A percentile compares a stretch with the other conserved stretches of the same genome.
Conservation (phyloP, 768 basidiomycete genomes). For the Dioszegia crocea region DNA sequence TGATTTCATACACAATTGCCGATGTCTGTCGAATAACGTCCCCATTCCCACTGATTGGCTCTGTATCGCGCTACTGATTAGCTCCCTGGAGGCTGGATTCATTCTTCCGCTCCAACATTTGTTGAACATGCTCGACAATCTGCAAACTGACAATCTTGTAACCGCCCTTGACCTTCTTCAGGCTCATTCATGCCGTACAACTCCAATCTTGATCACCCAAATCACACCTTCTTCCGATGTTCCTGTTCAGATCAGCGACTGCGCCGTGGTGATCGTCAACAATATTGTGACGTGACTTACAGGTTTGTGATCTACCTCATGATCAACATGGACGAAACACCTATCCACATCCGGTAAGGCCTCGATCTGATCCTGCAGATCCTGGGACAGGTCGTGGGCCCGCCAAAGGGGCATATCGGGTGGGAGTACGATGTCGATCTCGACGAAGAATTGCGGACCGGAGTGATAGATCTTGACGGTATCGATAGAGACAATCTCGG, state of each 20-base stretch:
- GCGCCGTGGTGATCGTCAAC: background rate
- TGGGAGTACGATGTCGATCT: constrained; percentile 88
- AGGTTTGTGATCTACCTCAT: constrained; percentile 78
- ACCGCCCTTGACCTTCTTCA: too few species aligned
- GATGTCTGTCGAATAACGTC: too few species aligned
- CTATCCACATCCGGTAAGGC: constrained; percentile 82
- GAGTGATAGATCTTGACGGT: constrained; percentile 85
- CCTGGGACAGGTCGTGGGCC: constrained; percentile 49
- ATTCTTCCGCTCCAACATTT: too few species aligned
- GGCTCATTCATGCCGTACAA: too few species aligned
- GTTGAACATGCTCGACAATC: too few species aligned
- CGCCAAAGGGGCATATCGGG: constrained; percentile 80
- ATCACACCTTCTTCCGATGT: constrained; percentile 32
- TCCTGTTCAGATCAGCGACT: constrained; percentile 23
- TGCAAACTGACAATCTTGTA: background rate
- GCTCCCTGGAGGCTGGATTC: too few species aligned
- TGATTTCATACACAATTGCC: too few species aligned
- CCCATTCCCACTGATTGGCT: too few species aligned
- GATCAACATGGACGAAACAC: constrained; percentile 92
- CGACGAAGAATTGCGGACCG: constrained; percentile 72
- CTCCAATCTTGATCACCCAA: too few species aligned
- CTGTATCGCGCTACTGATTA: too few species aligned
- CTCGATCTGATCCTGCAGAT: constrained; percentile 65
- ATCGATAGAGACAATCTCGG: constrained; percentile 79
- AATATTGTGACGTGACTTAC: constrained; percentile 53